These are phyloP conservation scores for Plasmopara halstedii DNA, from an alignment of 352 stramenopile genomes.

Conservation along the genomic window DNA sequence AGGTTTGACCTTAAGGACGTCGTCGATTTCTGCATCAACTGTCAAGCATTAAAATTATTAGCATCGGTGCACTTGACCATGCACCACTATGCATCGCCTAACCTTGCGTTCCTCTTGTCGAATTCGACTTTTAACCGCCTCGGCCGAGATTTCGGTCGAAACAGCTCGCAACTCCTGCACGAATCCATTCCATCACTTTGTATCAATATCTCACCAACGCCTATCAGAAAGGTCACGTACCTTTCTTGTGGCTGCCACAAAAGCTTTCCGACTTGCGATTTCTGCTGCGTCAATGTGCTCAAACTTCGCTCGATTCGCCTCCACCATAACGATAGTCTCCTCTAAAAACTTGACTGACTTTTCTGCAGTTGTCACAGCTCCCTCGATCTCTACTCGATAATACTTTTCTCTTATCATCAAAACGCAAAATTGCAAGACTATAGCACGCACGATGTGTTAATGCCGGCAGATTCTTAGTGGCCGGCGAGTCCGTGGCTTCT, in stretches of 20 bases:
- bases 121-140: slow-evolving; percentile 48
- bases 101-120: slow-evolving; percentile 64
- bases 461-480: slow-evolving; percentile 42
- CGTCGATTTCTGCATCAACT: slow-evolving; percentile 35
- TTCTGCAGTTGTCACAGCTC: slow-evolving; percentile 42
- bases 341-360: slow-evolving; percentile 79
- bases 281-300: slow-evolving; percentile 70
- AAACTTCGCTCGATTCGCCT: slow-evolving; percentile 72
- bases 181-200: neutral
- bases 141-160: slow-evolving; percentile 45
- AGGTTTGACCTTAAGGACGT: slow-evolving; percentile 9
- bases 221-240: slow-evolving; percentile 4
- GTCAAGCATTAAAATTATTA: neutral
- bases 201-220: neutral
- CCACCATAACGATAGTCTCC: slow-evolving; percentile 77
- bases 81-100: neutral
- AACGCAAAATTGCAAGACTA: slow-evolving; percentile 1
- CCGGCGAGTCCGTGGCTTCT: slow-evolving; percentile 33
- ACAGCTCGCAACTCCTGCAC: slow-evolving; percentile 38
- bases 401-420: neutral
- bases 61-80: neutral
- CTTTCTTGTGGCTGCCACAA: slow-evolving; percentile 52
- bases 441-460: slow-evolving; percentile 40
- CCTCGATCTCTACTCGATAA: slow-evolving; percentile 43
- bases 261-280: slow-evolving; percentile 57